Conservation (phyloP, 495 filamentous ascomycete genomes). For the Mytilinidion resinicola region DNA sequence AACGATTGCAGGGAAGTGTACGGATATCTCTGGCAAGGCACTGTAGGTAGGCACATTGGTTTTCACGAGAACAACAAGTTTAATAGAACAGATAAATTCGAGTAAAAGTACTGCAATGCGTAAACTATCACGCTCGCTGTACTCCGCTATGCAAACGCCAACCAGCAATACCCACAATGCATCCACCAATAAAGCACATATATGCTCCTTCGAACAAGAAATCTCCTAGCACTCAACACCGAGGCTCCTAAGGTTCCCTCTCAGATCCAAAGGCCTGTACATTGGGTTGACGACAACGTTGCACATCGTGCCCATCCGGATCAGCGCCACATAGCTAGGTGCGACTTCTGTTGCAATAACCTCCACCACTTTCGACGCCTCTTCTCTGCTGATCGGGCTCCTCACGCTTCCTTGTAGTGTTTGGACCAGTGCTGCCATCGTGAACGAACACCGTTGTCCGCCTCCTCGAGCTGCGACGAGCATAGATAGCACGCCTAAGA, state of each 20-base stretch:
- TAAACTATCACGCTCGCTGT: too few species aligned
- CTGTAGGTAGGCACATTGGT: too few species aligned
- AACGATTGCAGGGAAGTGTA: too few species aligned
- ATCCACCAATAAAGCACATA: too few species aligned
- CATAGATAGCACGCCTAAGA: slow-evolving; percentile 54
- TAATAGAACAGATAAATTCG: too few species aligned
- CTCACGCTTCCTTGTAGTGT: slow-evolving; percentile 56
- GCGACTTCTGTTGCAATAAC: slow-evolving; percentile 54
- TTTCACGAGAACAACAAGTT: too few species aligned
- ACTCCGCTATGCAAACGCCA: too few species aligned
- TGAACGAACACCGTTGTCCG: slow-evolving; percentile 46
- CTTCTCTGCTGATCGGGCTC: slow-evolving; percentile 54
- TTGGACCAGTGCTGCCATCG: slow-evolving; percentile 52
- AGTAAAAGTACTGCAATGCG: too few species aligned
- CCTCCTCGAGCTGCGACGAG: slow-evolving; percentile 34
- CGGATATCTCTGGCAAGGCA: too few species aligned
- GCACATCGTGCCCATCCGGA: slow-evolving; percentile 49
- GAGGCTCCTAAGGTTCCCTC: slow-evolving; percentile 8
- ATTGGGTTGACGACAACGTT: slow-evolving; percentile 52
- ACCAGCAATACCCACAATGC: too few species aligned
- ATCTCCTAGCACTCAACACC: slow-evolving; percentile 1
- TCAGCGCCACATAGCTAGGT: slow-evolving; percentile 55
- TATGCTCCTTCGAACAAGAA: too few species aligned
- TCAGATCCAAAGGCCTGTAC: slow-evolving; percentile 30
- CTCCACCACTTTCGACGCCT: slow-evolving; percentile 49